A percentile compares a stretch with the other conserved stretches of the same genome.
Evolutionary conservation across 2,329 filamentous ascomycete genomes (phyloP).

Genomic region (Cladosporium sp.): DNA sequence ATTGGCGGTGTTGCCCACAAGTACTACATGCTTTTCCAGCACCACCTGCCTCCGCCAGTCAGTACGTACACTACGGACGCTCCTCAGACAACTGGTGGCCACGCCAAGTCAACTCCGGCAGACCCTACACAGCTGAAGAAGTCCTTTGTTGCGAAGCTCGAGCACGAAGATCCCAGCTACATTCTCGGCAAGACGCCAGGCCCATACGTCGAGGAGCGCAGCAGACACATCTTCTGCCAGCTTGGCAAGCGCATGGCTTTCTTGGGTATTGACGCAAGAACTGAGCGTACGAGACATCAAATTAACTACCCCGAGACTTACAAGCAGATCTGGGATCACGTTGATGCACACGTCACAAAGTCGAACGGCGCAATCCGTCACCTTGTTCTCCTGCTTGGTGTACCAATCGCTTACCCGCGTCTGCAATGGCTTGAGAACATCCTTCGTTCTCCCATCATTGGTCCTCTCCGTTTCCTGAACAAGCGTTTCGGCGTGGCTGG

Average conservation of each 20-base stretch:
- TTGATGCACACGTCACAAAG: conserved; percentile 54
- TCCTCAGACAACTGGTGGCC: conserved; percentile 53
- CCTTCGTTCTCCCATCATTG: conserved; percentile 80
- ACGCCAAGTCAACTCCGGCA: conserved; percentile 51
- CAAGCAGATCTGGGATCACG: conserved; percentile 60
- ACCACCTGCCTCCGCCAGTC: conserved; percentile 79
- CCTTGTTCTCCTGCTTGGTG: conserved; percentile 64
- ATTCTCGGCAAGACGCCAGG: conserved; percentile 76
- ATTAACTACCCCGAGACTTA: conserved; percentile 79
- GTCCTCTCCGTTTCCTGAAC: conserved; percentile 85
- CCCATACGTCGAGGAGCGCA: conserved; percentile 64
- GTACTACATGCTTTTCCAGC: conserved; percentile 67
- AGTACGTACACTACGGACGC: conserved; percentile 83
- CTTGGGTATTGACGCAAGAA: conserved; percentile 61
- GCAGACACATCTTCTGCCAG: conserved; percentile 63
- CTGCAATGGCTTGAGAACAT: conserved; percentile 97
- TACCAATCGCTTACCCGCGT: conserved; percentile 71
- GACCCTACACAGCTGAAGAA: conserved; percentile 74
- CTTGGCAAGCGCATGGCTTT: conserved; percentile 67
- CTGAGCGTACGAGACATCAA: conserved; percentile 84
- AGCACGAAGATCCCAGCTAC: conserved; percentile 68
- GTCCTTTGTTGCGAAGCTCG: conserved; percentile 67
- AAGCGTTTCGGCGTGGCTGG: conserved; percentile 86
- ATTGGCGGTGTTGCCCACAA: conserved; percentile 61
- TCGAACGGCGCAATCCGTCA: conserved; percentile 62